These are phyloP conservation scores for Carex sylvatica DNA, from an alignment of 202 grass and related monocot species.

Conservation along the genomic window DNA sequence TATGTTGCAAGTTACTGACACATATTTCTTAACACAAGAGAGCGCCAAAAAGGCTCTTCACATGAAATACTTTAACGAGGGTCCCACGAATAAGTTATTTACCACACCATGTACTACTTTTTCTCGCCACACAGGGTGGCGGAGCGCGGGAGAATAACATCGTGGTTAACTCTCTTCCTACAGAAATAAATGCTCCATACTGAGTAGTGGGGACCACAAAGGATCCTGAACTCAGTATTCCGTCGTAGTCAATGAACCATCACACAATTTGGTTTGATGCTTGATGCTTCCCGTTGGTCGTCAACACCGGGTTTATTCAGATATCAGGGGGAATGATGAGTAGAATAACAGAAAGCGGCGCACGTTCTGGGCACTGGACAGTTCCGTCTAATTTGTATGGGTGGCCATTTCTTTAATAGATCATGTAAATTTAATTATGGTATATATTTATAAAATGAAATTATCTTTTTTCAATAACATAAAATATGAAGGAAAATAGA, in stretches of 20 bases:
- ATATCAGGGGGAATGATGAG: not conserved
- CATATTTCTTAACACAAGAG: not conserved
- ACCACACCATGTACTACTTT: not conserved
- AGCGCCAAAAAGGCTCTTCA: not conserved
- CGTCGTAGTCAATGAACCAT: not conserved
- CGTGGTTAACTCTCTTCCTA: not conserved
- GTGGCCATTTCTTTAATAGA: not conserved
- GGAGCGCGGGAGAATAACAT: not conserved
- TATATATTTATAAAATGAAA: no score
- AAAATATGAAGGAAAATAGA: no score
- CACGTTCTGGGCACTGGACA: not conserved
- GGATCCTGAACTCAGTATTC: not conserved
- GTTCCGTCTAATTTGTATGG: no score
- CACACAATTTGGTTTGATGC: not conserved
- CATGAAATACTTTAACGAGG: not conserved
- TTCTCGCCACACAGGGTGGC: not conserved
- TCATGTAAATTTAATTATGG: no score
- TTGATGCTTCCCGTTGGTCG: not conserved
- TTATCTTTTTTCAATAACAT: no score
- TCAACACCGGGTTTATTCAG: not conserved
- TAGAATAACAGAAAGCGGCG: not conserved
- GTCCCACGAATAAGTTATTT: not conserved
- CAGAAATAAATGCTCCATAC: no score
- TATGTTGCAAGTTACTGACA: not conserved
- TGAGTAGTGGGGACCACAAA: not conserved